phyloP scores from a whole-genome alignment of 805 yeast genomes.

The Zygosaccharomyces gambellarensis region DNA sequence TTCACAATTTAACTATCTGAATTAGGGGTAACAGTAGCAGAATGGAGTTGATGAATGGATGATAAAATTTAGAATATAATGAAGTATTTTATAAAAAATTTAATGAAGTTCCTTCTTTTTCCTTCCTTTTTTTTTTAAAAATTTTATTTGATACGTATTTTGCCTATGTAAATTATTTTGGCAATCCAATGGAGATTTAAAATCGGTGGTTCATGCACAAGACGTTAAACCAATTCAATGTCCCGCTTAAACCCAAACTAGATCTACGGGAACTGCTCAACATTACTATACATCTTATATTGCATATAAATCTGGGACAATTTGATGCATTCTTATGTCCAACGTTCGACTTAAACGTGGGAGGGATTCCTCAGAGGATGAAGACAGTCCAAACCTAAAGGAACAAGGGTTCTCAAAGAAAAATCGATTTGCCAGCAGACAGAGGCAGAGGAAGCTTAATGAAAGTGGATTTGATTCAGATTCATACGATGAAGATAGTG shows the following conservation, averaged over 20 bases:
- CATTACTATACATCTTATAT: not conserved
- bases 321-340: not conserved
- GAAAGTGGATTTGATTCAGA: constrained; percentile 12
- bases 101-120: not conserved
- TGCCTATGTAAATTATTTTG: not conserved
- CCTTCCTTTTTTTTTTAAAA: not conserved
- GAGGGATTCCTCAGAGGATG: not conserved
- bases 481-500: constrained; percentile 10
- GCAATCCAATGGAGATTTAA: not conserved
- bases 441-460: constrained; percentile 4
- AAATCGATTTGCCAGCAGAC: constrained; percentile 2
- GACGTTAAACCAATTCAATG: not conserved
- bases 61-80: not conserved
- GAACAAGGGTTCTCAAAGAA: constrained; percentile 4
- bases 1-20: not conserved
- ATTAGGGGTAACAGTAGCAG: not conserved
- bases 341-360: not conserved
- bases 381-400: constrained; percentile 1
- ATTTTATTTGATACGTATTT: not conserved
- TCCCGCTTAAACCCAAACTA: not conserved
- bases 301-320: not conserved
- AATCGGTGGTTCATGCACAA: not conserved
- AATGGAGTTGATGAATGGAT: not conserved
- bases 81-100: not conserved
- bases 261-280: not conserved